Conservation (phyloP, 345 rosid species). For the Bruguiera sexangula region DNA sequence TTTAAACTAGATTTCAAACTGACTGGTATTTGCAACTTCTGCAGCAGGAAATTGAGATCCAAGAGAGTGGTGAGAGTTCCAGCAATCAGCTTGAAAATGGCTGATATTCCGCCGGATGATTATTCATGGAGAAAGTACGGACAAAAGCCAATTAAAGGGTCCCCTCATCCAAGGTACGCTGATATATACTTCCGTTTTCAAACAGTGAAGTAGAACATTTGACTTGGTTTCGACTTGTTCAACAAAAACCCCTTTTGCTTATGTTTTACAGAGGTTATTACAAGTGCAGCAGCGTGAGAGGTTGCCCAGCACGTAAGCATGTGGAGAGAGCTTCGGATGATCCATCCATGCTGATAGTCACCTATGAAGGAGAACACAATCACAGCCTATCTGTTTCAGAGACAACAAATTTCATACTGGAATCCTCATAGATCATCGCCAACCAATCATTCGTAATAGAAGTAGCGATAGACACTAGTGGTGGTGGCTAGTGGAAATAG, state of each 20-base stretch:
- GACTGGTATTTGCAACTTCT: background rate
- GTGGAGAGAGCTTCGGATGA: constrained; percentile 5
- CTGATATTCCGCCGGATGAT: constrained; percentile 33
- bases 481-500: background rate
- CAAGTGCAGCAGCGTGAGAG: constrained; percentile 5
- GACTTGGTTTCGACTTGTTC: too few relatives aligned
- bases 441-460: background rate
- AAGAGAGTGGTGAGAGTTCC: constrained; percentile 29
- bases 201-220: background rate
- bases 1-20: background rate
- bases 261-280: background rate
- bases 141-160: constrained; percentile 33
- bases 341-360: constrained; percentile 6
- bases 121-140: constrained; percentile 35
- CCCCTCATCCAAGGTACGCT: constrained; percentile 28
- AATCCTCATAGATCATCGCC: constrained; percentile 57
- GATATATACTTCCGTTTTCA: background rate
- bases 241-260: too few relatives aligned
- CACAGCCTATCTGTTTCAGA: background rate
- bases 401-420: constrained; percentile 10
- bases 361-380: constrained; percentile 5
- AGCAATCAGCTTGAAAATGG: constrained; percentile 31
- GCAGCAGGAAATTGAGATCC: constrained; percentile 20
- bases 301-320: background rate
- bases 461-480: background rate